Evolutionary conservation across 306 rosid species (phyloP).

Genomic region (Casuarina equisetifolia): DNA sequence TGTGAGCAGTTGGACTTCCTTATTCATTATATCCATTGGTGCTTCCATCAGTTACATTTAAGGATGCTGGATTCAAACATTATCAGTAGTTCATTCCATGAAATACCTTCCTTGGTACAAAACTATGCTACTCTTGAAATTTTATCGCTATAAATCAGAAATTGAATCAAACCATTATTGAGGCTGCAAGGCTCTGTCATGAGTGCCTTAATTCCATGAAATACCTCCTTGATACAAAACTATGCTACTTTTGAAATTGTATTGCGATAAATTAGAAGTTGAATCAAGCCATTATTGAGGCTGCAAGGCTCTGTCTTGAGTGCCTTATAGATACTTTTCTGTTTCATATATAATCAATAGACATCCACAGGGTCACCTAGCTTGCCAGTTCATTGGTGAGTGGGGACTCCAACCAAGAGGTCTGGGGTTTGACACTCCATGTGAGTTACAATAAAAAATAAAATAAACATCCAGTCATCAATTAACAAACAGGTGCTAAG

Average conservation of each 20-base stretch:
- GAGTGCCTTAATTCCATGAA: not conserved
- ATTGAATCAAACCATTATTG: not conserved
- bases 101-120: not conserved
- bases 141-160: not conserved
- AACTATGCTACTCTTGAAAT: not conserved
- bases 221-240: not conserved
- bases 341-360: not conserved
- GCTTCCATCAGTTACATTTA: not conserved
- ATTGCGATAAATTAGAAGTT: not conserved
- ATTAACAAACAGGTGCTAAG: not conserved
- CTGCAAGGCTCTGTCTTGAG: not conserved
- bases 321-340: not conserved
- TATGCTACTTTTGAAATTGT: not conserved
- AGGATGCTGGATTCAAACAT: not conserved
- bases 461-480: not conserved
- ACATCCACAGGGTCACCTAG: not conserved
- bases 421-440: too few relatives aligned
- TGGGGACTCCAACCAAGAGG: too few relatives aligned
- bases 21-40: not conserved
- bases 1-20: not conserved
- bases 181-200: not conserved
- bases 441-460: too few relatives aligned
- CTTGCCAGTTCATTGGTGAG: too few relatives aligned
- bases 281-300: not conserved
- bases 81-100: not conserved